Base-by-base conservation (phyloP, 441 rosid genomes). In the Populus hybrid region DNA sequence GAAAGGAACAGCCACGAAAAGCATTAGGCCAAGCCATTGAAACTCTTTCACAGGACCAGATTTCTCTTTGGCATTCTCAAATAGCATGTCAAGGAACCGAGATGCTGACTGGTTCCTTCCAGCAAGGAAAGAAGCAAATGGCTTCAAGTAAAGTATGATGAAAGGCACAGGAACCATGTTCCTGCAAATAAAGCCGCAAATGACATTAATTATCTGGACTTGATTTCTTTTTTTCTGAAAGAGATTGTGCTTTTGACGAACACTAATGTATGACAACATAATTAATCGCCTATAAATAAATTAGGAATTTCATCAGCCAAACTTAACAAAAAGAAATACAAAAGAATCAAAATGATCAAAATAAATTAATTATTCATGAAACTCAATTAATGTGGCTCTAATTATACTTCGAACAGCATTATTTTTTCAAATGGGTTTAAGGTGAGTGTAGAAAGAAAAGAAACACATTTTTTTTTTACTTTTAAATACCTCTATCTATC, bases 161-260 rank as follows among this genome's bases (percentile, higher is more conserved):
- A 92, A 90, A 20, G 99, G 99, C 73, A 95, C 98, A n/a, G 98
- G 99, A 84, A 91, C 89, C 99, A 95, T 93, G 78, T 95, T 95
- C 86, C 98, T 95, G 83, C 86, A 85, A 74, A 72, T 71, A 64
- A 79, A 64, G 21, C 71, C 59, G 26, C 61, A 35, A 77, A 74
- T 50, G 50, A 35, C 64, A 74, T 64, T 69, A 64, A 75, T 65
- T 45, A 45, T 45, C 56, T 77, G 67, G 75, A 59, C 42, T 29
- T 18, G 29, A 68, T 33, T 36, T 18, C 63, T 71, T 18, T 10
- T 33, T 24, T 61, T 33, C 74, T 21, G 29, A 36, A 7, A 33
- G 40, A 14, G 56, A 65, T 16, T 68, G 24, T 12, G 65, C 78
- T 61, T 76, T 53, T 71, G 33, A 23, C 10, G 33, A 35, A 33